Percentiles rank a stretch among this genome's conserved stretches.
phyloP scores from a whole-genome alignment of 2,329 filamentous ascomycete species.

The Trichocomaceae sp. region DNA sequence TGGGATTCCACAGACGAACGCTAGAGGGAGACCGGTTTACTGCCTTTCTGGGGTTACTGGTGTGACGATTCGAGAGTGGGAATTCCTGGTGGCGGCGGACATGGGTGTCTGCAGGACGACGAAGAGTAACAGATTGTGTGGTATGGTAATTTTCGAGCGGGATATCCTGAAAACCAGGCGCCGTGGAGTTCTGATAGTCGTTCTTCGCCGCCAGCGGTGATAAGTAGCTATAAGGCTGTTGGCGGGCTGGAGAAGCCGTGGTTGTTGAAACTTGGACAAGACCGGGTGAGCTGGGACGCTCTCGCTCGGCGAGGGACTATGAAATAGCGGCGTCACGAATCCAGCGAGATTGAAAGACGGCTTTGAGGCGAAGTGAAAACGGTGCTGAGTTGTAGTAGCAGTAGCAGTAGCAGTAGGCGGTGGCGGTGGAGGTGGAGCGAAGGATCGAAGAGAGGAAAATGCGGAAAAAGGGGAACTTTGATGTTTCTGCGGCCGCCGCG shows the following conservation, averaged over 20 bases:
- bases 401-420: too few relatives aligned
- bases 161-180: neutral
- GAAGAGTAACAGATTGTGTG: conserved; percentile 1
- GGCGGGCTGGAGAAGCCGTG: conserved; percentile 12
- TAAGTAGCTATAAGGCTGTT: conserved; percentile 18
- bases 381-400: neutral
- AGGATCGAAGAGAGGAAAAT: neutral
- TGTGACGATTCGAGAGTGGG: conserved; percentile 14
- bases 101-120: conserved; percentile 15
- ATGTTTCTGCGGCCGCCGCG: conserved; percentile 1
- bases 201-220: conserved; percentile 37
- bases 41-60: conserved; percentile 5
- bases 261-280: neutral
- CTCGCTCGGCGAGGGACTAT: neutral
- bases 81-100: conserved; percentile 2
- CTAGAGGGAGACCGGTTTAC: conserved; percentile 23
- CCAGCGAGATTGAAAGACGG: neutral
- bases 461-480: conserved; percentile 3
- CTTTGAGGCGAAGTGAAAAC: neutral
- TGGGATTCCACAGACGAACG: conserved; percentile 54
- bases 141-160: neutral
- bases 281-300: neutral
- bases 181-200: neutral
- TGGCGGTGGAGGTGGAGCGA: neutral
- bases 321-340: neutral